These are phyloP conservation scores for Arxiozyma heterogenica DNA, from an alignment of 1,139 yeast genomes.

Conservation along the genomic window DNA sequence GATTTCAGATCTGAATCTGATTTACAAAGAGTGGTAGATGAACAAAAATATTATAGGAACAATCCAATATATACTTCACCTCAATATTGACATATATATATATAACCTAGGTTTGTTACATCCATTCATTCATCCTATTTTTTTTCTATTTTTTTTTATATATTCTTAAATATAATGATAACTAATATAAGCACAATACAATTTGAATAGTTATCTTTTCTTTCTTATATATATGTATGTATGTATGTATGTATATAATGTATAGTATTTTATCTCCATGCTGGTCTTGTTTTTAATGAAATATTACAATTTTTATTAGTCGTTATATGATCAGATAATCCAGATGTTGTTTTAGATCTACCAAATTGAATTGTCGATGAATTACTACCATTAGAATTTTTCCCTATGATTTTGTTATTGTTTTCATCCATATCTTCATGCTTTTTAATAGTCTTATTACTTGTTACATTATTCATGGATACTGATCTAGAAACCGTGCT, in stretches of 20 bases:
- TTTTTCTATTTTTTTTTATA: neutral
- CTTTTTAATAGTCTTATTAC: neutral
- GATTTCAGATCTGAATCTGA: slow-evolving; percentile 32
- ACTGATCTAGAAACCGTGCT: slow-evolving; percentile 12
- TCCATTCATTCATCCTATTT: neutral
- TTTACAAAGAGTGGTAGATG: slow-evolving; percentile 30
- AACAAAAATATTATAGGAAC: slow-evolving; percentile 17
- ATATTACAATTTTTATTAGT: neutral
- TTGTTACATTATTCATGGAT: slow-evolving; percentile 8
- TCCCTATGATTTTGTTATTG: neutral
- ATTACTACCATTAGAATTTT: neutral
- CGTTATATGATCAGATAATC: neutral
- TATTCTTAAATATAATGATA: neutral
- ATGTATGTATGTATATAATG: no score
- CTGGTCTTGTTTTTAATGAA: slow-evolving; percentile 5
- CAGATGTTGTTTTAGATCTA: slow-evolving; percentile 11
- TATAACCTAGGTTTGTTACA: neutral
- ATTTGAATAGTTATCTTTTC: neutral
- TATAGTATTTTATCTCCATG: slow-evolving; percentile 5
- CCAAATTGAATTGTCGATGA: slow-evolving; percentile 6
- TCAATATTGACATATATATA: neutral
- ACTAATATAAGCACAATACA: neutral
- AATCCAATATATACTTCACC: slow-evolving; percentile 35
- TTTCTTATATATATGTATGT: neutral
- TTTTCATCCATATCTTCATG: neutral